Base-by-base conservation (phyloP, 2,329 filamentous ascomycete genomes). In the Trichoderma koningii region DNA sequence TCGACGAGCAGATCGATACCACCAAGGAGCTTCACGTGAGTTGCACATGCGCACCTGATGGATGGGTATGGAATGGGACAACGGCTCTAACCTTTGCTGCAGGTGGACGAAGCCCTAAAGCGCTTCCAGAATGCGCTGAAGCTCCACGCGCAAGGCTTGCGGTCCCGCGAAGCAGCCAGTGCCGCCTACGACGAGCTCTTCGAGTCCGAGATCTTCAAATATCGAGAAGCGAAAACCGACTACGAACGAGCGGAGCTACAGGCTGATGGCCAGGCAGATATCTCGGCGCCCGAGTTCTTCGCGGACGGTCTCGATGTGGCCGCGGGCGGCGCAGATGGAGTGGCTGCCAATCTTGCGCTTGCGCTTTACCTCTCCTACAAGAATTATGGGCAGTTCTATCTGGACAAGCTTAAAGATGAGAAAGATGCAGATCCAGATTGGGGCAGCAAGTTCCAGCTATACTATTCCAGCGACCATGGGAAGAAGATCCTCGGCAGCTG, bases 81-180 rank as follows among this genome's bases (percentile, higher is more conserved):
- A 7, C 9, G 0, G 10, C 7, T 28, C 23, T 66, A 41, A 65
- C 41, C 3, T n/a, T 6, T 3, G 3, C 12, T 19, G 7, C 19
- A 90, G 83, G 94, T 98, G 73, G 95, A 99, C 73, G 95, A 99
- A 79, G 93, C 95, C 55, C 82, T 99, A 68, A 98, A 97, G 78
- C 86, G 94, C 42, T 99, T 97, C 75, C 93, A 98, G 74, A 89
- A 84, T 71, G 95, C 95, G 53, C 81, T 99, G 65, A 97, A 94
- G 76, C 87, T 93, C 69, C 95, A 99, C 74, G 89, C 94, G 1
- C 92, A 96, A 77, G 93, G 95, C 2, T 87, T 91, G 0, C 80
- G 80, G 19, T 91, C 87, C 62, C 95, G 92, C 75, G 78, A 87
- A 55, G 88, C 92, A 73, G 94, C 96, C 21, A 83, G 85, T 50